Conservation (phyloP, 495 filamentous ascomycete species). For the Aspergillus baeticus region DNA sequence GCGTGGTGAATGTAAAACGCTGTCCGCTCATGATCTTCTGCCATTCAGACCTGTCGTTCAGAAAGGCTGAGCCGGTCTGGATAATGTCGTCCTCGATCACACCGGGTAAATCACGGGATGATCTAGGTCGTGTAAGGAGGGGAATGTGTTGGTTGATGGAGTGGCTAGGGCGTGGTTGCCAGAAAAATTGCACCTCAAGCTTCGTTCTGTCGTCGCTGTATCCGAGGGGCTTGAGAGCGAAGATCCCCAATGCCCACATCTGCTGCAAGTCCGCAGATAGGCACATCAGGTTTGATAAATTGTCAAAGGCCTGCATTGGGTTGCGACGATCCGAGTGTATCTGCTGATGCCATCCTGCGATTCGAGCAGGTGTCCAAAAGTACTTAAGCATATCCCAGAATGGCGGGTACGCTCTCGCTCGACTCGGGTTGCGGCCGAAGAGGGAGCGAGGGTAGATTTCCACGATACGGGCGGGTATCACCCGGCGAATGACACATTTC, state of each 20-base stretch:
- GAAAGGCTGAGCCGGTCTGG: not conserved
- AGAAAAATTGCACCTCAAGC: not conserved
- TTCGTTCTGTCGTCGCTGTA: not conserved
- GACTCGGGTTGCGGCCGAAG: no score
- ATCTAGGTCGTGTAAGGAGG: not conserved
- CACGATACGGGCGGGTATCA: no score
- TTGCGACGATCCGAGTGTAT: not conserved
- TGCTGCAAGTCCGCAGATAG: not conserved
- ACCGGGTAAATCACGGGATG: not conserved
- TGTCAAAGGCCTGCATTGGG: not conserved
- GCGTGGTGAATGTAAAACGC: not conserved
- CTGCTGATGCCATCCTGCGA: not conserved
- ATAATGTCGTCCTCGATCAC: not conserved
- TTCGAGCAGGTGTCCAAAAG: slow-evolving; percentile 1
- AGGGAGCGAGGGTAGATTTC: no score
- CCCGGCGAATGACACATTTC: no score
- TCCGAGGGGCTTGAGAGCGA: not conserved
- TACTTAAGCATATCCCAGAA: slow-evolving; percentile 6
- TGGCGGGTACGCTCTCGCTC: not conserved
- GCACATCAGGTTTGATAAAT: not conserved
- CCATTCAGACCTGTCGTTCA: no score
- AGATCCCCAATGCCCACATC: not conserved
- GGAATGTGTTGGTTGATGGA: not conserved
- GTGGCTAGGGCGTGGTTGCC: not conserved
- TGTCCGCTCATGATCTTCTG: not conserved